Base-by-base conservation (phyloP, 805 yeast species). In the Saccharomycopsis javanensis region DNA sequence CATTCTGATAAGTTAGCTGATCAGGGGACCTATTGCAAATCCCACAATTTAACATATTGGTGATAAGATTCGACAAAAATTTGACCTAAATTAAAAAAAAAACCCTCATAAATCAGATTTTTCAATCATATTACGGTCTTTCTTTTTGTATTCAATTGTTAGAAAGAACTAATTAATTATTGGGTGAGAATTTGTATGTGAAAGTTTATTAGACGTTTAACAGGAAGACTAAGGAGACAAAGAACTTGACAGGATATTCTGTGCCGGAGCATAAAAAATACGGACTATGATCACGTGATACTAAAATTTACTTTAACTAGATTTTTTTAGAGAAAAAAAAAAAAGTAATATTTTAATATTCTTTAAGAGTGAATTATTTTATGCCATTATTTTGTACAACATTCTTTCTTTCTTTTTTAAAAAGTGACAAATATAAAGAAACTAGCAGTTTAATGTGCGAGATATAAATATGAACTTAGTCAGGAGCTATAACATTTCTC, bases 21-120 rank as follows among this genome's bases (percentile, higher is more conserved):
- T 18, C 30, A 3, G 57, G 46, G 8, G 60, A 51, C 42, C 54
- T 57, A 45, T 55, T 33, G 52, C 60, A 57, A 25, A 57, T 35
- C 27, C 57, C 60, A 18, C 60, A 57, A 20, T 42, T 18, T n/a
- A 42, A 42, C 48, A 42, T 42, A 11, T 25, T 42, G 28, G 3
- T 8, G 20, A 20, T 20, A 1, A 20, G 18, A 20, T 23, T 7
- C 28, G 2, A 20, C 4, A 20, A n/a, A 20, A 42, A 20, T 8
- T 42, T 28, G 23, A 42, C 11, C 10, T 23, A 42, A n/a, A n/a
- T n/a, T n/a, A n/a, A n/a, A n/a, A n/a, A n/a, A n/a, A n/a, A n/a
- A n/a, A n/a, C n/a, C n/a, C n/a, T n/a, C n/a, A n/a, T n/a, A n/a
- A n/a, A n/a, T n/a, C n/a, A n/a, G n/a, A n/a, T n/a, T n/a, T n/a